Evolutionary conservation across 2,329 filamentous ascomycete species (phyloP), one percentile per base, ranked within the genome.

Genomic region (Verticillium tricorpus): DNA sequence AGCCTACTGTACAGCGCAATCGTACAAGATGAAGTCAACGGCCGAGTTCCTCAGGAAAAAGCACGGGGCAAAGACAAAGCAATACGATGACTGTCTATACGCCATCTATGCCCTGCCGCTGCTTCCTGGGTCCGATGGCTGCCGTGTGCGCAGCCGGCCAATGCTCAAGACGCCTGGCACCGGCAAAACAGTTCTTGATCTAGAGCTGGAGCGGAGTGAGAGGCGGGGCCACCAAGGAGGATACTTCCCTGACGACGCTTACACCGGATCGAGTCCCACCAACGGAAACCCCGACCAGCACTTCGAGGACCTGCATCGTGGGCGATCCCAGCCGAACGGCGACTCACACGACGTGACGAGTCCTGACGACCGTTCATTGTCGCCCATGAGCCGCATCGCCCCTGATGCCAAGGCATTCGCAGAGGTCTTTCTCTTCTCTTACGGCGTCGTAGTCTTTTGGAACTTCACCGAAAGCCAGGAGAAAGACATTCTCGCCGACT

Each of bases 381-480:
- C 82, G 70, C 77, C 85, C 28, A 77, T 83, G 65, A 82, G 85
- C 72, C 83, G 85, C 32, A 82, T 92, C 28, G 85, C 85, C 1
- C 85, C 90, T 6, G 87, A 92, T 71, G 86, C 89, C 39, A 88
- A 94, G 70, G 84, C 88, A 61, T 92, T 96, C 71, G 94, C 92
- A 52, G 95, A 99, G 77, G 92, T 98, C 86, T 98, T 97, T 72
- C 89, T 99, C 69, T 98, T 96, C 75, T 94, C 91, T 17, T 99
- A 99, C 71, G 95, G 95, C 22, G 94, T 99, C 0, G 94, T 95
- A 0, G 95, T 99, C 5, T 97, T 99, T 73, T 99, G 95, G 95
- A 99, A 99, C 74, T 97, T 99, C 69, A 94, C 92, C 12, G 93
- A 97, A 74, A 86, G 89, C 66, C 95, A 99, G 73, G 95, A 99